Conservation (phyloP, 108 stramenopile species). For the Epithemia pelagica region DNA sequence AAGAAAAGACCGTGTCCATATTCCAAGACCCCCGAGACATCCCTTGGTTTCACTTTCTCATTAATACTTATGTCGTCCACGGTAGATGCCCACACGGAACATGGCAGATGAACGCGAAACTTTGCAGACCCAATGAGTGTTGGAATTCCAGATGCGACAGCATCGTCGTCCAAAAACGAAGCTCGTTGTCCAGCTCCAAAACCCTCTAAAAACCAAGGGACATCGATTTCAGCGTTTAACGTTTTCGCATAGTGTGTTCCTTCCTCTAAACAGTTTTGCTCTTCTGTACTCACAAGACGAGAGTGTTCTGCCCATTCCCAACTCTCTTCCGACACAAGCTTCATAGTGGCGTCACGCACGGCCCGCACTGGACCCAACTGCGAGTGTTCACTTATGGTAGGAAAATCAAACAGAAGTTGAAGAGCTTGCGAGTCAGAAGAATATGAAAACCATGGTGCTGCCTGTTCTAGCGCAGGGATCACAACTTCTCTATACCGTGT, state of each 20-base stretch:
- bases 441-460: slow-evolving; percentile 38
- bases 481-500: slow-evolving; percentile 20
- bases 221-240: slow-evolving; percentile 49
- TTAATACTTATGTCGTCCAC: background rate
- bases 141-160: slow-evolving; percentile 3
- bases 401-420: slow-evolving; percentile 60
- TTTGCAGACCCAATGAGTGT: slow-evolving; percentile 34
- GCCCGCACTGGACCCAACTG: slow-evolving; percentile 37
- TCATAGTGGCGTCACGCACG: slow-evolving; percentile 33
- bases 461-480: slow-evolving; percentile 32
- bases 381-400: slow-evolving; percentile 31
- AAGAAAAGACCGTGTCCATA: slow-evolving; percentile 76
- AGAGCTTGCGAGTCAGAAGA: slow-evolving; percentile 15
- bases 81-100: slow-evolving; percentile 30
- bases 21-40: slow-evolving; percentile 48
- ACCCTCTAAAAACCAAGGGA: slow-evolving; percentile 47
- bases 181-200: slow-evolving; percentile 27
- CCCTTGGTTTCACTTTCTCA: slow-evolving; percentile 13
- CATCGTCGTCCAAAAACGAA: slow-evolving; percentile 21
- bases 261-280: slow-evolving; percentile 11
- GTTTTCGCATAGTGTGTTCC: slow-evolving; percentile 30
- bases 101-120: slow-evolving; percentile 62
- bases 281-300: slow-evolving; percentile 12
- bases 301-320: slow-evolving; percentile 32
- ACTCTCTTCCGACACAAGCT: slow-evolving; percentile 15